A percentile compares a stretch with the other conserved stretches of the same genome.
phyloP scores from a whole-genome alignment of 2,329 filamentous ascomycete species.

The Setomelanomma holmii region DNA sequence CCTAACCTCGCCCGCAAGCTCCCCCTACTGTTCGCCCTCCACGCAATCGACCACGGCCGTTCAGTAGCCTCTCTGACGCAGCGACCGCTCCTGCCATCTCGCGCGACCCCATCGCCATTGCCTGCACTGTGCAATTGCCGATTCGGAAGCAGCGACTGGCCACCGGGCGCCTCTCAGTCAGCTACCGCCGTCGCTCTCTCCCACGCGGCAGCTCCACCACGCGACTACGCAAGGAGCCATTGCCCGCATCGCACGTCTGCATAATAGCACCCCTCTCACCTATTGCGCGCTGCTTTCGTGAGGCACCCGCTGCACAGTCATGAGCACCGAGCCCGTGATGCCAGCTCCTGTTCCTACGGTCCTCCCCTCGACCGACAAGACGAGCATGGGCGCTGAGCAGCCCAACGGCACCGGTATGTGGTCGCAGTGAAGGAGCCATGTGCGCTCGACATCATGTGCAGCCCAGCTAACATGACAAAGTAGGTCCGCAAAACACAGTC shows the following conservation, averaged over 20 bases:
- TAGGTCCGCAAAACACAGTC: constrained; percentile 23
- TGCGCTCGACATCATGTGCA: background rate
- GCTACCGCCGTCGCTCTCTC: constrained; percentile 14
- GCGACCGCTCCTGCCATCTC: constrained; percentile 36
- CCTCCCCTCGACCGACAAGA: constrained; percentile 39
- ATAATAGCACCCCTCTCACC: constrained; percentile 17
- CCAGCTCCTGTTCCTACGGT: constrained; percentile 33
- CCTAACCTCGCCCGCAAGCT: constrained; percentile 30
- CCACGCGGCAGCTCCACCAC: constrained; percentile 22
- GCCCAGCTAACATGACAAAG: constrained; percentile 17
- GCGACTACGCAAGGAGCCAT: constrained; percentile 13
- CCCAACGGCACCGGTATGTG: constrained; percentile 46
- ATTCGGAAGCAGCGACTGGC: constrained; percentile 19
- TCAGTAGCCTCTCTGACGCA: constrained; percentile 29
- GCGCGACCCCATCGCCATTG: constrained; percentile 33
- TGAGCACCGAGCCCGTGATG: constrained; percentile 45
- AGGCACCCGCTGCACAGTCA: constrained; percentile 37
- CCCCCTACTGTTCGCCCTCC: constrained; percentile 31
- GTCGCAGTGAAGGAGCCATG: background rate
- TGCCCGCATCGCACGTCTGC: constrained; percentile 18
- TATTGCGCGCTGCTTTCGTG: constrained; percentile 18
- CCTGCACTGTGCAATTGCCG: constrained; percentile 21
- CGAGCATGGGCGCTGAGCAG: constrained; percentile 34
- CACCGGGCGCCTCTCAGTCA: constrained; percentile 13
- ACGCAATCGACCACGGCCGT: constrained; percentile 17